Conservation (phyloP, 768 basidiomycete genomes). For the Mycena crocata region DNA sequence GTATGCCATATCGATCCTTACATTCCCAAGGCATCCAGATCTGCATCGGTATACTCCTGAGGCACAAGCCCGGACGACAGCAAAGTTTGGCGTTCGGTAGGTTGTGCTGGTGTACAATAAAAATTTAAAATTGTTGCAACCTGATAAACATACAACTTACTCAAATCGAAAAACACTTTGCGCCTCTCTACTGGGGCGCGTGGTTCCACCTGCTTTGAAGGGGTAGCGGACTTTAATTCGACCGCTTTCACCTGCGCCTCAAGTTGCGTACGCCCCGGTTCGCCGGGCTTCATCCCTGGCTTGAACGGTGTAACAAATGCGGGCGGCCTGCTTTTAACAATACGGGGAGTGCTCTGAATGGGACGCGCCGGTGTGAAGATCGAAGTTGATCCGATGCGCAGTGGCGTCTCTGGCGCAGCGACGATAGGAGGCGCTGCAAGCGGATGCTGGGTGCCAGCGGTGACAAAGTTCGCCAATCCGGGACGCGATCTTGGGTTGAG, state of each 20-base stretch:
- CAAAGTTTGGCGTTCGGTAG: constrained; percentile 56
- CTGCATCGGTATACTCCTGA: constrained; percentile 54
- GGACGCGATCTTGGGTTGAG: constrained; percentile 42
- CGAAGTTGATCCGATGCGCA: constrained; percentile 11
- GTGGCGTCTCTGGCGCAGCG: constrained; percentile 26
- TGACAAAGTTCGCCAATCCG: constrained; percentile 18
- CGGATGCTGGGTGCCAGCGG: constrained; percentile 51
- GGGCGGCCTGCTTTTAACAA: constrained; percentile 39
- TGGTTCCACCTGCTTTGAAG: constrained; percentile 23
- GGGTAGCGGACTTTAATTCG: constrained; percentile 19
- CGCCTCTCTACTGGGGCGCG: constrained; percentile 16
- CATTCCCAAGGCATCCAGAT: constrained; percentile 66
- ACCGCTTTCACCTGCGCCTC: constrained; percentile 35
- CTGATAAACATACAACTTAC: constrained; percentile 45
- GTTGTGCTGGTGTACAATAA: constrained; percentile 40
- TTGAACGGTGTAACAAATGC: constrained; percentile 77
- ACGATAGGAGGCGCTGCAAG: constrained; percentile 43
- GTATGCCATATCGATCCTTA: constrained; percentile 39
- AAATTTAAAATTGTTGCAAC: not conserved
- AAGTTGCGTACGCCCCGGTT: constrained; percentile 49
- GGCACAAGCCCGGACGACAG: constrained; percentile 63
- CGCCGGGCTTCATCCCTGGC: constrained; percentile 57
- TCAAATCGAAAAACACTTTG: constrained; percentile 54
- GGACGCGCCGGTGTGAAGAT: constrained; percentile 33
- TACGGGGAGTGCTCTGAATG: constrained; percentile 6